Base-by-base conservation (phyloP, 352 stramenopile species). In the Elongisporangium anandrum region DNA sequence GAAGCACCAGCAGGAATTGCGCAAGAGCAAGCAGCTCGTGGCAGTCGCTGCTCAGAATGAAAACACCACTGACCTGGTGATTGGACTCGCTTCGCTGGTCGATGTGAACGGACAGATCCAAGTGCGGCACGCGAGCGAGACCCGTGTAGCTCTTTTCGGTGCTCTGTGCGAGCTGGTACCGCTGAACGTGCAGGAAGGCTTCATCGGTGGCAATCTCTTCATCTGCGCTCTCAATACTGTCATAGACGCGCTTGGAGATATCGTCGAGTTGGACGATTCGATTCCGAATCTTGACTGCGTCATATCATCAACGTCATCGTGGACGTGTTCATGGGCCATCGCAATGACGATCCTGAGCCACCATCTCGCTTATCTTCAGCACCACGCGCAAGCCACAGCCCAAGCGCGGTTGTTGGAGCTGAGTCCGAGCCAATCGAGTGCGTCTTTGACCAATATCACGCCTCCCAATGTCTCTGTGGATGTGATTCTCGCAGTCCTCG, bases 241-340 rank as follows among this genome's bases (percentile, higher is more conserved):
- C 5, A 49, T 90, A 4, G 82, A 92, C 56, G 61, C 85, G 22
- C 59, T 92, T 2, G 75, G 75, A n/a, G 82, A 92, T 56, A 45
- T 87, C 5, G 60, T 90, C 16, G 82, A 92, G 60, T 58, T 90
- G 16, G 82, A 90, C 45, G 49, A 66, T 29, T 34, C 66, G 5
- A 56, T 75, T 4, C 1, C 20, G 12, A 72, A 70, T 12, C 59
- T 86, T 2, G 62, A 72, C 38, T 74, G n/a, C 64, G 69, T 16
- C 59, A 54, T 19, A 63, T 55, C 16, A 52, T 64, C 22, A 20
- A 67, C 1, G 48, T 60, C 34, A 23, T 60, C 19, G 6, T 71
- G 13, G 57, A 60, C 2, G 41, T 45, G 34, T 17, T 17, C 34
- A 45, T 45, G 34, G 34, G 4, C 9, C 34, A 45, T 12, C 13